These are phyloP conservation scores for Xerocomus amazonicus DNA, from an alignment of 1,284 basidiomycete genomes.

Conservation along the genomic window DNA sequence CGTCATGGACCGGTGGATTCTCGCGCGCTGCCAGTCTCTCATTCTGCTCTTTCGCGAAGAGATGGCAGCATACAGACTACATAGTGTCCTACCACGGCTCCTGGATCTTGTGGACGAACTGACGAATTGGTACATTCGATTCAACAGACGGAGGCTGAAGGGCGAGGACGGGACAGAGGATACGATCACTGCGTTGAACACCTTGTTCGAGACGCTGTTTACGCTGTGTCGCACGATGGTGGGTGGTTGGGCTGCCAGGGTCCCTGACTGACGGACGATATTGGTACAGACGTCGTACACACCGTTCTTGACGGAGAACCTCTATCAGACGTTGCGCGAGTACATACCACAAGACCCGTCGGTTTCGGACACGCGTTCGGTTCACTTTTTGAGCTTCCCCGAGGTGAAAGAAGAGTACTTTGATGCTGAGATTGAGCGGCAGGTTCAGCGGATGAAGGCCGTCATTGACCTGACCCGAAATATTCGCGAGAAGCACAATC, in stretches of 20 bases:
- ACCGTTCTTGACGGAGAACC: slow-evolving; percentile 95
- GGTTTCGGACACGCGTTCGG: slow-evolving; percentile 80
- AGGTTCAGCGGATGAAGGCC: slow-evolving; percentile 91
- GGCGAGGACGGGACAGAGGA: slow-evolving; percentile 92
- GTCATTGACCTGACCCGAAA: slow-evolving; percentile 93
- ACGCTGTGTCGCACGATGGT: slow-evolving; percentile 96
- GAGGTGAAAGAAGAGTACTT: slow-evolving; percentile 94
- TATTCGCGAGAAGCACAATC: slow-evolving; percentile 83
- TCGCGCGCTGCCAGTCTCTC: slow-evolving; percentile 94
- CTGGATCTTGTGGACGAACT: slow-evolving; percentile 93
- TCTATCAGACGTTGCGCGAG: slow-evolving; percentile 87
- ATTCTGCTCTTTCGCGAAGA: slow-evolving; percentile 90
- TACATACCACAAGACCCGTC: slow-evolving; percentile 79
- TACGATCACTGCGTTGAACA: slow-evolving; percentile 88
- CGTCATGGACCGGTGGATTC: slow-evolving; percentile 99
- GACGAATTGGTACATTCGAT: slow-evolving; percentile 99
- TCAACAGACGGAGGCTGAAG: slow-evolving; percentile 95
- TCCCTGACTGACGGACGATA: not conserved
- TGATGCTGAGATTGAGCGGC: slow-evolving; percentile 92
- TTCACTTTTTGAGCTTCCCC: slow-evolving; percentile 97
- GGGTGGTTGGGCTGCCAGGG: slow-evolving; percentile 20
- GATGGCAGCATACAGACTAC: slow-evolving; percentile 98
- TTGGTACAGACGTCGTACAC: slow-evolving; percentile 86
- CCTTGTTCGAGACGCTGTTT: slow-evolving; percentile 92
- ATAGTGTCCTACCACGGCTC: slow-evolving; percentile 95